A percentile compares a stretch with the other conserved stretches of the same genome.
These are phyloP conservation scores for Lachnellula occidentalis DNA, from an alignment of 2,329 filamentous ascomycete genomes.

Conservation along the genomic window DNA sequence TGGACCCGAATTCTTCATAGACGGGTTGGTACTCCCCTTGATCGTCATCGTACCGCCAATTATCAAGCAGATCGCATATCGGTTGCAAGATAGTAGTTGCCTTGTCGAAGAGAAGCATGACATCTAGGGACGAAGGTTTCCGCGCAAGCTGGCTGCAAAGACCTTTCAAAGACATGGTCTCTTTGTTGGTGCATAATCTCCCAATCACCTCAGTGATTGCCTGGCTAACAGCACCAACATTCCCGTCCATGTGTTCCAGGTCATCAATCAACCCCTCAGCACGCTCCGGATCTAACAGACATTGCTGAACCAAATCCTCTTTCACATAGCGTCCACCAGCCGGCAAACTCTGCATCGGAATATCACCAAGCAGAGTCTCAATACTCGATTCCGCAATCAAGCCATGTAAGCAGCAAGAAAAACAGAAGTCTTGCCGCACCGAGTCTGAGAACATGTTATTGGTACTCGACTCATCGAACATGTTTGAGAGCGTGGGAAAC, in stretches of 20 bases:
- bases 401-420: conserved; percentile 81
- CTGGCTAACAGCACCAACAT: conserved; percentile 77
- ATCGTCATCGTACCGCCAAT: conserved; percentile 77
- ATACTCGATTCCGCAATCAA: conserved; percentile 76
- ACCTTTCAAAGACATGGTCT: conserved; percentile 74
- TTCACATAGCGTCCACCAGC: conserved; percentile 70
- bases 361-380: conserved; percentile 74
- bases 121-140: conserved; percentile 66
- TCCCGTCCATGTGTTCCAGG: conserved; percentile 85
- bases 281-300: conserved; percentile 67
- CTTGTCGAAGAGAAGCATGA: conserved; percentile 70
- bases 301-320: conserved; percentile 72
- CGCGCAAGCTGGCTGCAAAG: conserved; percentile 69
- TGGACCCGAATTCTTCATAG: conserved; percentile 79
- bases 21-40: conserved; percentile 80
- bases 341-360: conserved; percentile 73
- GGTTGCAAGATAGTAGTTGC: conserved; percentile 65
- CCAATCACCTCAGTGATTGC: conserved; percentile 70
- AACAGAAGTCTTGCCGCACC: conserved; percentile 78
- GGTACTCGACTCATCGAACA: conserved; percentile 52
- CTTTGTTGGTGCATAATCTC: conserved; percentile 64
- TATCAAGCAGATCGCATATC: conserved; percentile 68
- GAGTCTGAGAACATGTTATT: conserved; percentile 54
- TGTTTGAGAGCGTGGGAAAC: conserved; percentile 59
- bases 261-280: conserved; percentile 73